Evolutionary conservation across 139 green algal species (phyloP), one percentile per base, ranked within the genome.

Genomic region (Chlorella sp.): DNA sequence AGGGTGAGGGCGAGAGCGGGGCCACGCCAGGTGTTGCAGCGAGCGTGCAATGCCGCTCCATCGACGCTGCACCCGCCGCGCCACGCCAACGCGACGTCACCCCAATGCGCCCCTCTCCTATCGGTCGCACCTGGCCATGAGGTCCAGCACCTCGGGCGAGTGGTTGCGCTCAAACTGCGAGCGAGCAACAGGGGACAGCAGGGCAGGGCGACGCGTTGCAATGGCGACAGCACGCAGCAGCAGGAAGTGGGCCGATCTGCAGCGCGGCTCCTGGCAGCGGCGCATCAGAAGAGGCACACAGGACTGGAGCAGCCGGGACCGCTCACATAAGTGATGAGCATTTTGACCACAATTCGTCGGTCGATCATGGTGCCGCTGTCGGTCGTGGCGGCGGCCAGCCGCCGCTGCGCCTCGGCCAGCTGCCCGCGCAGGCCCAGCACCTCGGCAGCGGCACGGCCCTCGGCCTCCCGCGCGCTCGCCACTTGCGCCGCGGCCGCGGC

Each of bases 341-440:
- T 74, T 59, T 84, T 77, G 33, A 81, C 59, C 51, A 86, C 81
- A n/a, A 83, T 82, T 27, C 68, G 62, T 9, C 77, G 40, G 62
- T 86, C 81, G 21, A 86, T 76, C 43, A 69, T 77, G 48, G 31
- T 27, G n/a, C 77, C 53, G 42, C n/a, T 63, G 55, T 83, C 67
- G 42, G 43, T 59, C 71, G 31, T 71, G n/a, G 71, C 45, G 2
- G 72, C 72, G 23, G 63, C 45, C 43, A 85, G 27, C 73, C 77
- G 59, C 31, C 27, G 35, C 51, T 77, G 46, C 50, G 72, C 79
- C 3, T 75, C 69, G 8, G 69, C 69, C 69, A 75, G 69, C 7
- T 53, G 36, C 6, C 53, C 38, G 5, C 69, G 69, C 53, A 75
- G 55, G 1, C 53, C 65, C 40, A 75, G 53, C 36, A 53, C 69